Base-by-base conservation (phyloP, 75 land plant species). In the Pinus taeda region DNA sequence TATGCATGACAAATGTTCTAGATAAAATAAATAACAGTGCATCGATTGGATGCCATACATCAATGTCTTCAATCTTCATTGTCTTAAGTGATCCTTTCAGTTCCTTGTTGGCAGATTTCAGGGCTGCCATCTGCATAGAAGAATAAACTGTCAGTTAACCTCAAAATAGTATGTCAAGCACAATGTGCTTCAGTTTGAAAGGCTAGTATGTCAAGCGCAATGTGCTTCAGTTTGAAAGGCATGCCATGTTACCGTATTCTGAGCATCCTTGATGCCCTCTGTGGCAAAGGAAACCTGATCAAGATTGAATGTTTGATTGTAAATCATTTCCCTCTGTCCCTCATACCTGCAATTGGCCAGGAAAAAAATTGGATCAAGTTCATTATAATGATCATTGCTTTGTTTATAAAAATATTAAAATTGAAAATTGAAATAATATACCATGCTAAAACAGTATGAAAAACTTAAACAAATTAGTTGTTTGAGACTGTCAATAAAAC, bases 41-140 rank as follows among this genome's bases (percentile, higher is more conserved):
- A 57, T 20, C 8, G 37, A 71, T 33, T 14, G 74, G 63, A 59
- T 22, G 59, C 56, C 88, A 67, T 76, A 97, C 99, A 81, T 97
- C 98, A 63, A 97, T 89, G 75, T 95, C 99, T 75, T 91, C 86
- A 75, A 97, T 93, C 77, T 91, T 97, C 62, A 97, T 88, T 58
- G 94, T 95, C 77, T 95, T 97, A 94, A 97, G 91, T 81, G 95
- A 91, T 75, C 99, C 98, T 83, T 97, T 97, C 79, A 97, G 69
- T 74, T 95, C 99, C 85, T 97, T 97, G 81, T 95, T 97, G 59
- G 99, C 99, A 64, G 94, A 81, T 81, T 95, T 95, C 88, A 97
- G 76, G 11, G 99, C 99, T 79, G 98, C 69, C 90, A 97, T 87
- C 98, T 97, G 86, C 57, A 82, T 36, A 30, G 67, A 15, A 67